Percentiles rank a stretch among this genome's conserved stretches.
Conservation (phyloP, 495 filamentous ascomycete genomes). For the Podospora didyma region DNA sequence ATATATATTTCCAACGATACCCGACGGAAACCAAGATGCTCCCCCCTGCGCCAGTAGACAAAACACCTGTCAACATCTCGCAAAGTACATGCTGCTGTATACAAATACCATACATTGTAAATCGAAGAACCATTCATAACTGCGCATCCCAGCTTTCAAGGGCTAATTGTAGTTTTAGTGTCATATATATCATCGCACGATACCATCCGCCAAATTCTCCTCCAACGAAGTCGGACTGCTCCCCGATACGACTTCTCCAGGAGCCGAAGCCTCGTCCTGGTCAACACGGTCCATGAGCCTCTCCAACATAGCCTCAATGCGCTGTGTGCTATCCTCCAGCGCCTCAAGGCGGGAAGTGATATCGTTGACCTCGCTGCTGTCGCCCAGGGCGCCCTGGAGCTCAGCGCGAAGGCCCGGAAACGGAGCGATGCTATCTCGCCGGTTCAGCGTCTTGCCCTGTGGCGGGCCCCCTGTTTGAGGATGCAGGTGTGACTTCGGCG, state of each 20-base stretch:
- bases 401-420: slow-evolving; percentile 36
- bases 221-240: slow-evolving; percentile 10
- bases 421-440: slow-evolving; percentile 45
- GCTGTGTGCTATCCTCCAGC: slow-evolving; percentile 32
- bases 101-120: too few relatives aligned
- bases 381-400: slow-evolving; percentile 33
- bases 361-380: slow-evolving; percentile 33
- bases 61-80: too few relatives aligned
- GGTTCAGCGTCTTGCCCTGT: slow-evolving; percentile 22
- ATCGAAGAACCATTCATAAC: too few relatives aligned
- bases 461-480: background rate
- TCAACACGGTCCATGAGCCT: slow-evolving; percentile 17
- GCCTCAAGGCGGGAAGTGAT: slow-evolving; percentile 31
- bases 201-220: slow-evolving; percentile 2
- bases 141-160: too few relatives aligned
- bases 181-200: background rate
- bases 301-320: slow-evolving; percentile 36
- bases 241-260: background rate
- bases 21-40: too few relatives aligned
- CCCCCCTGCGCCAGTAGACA: too few relatives aligned
- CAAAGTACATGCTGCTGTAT: too few relatives aligned
- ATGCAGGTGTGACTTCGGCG: background rate
- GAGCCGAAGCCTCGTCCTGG: slow-evolving; percentile 1
- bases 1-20: too few relatives aligned
- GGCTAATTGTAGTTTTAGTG: too few relatives aligned